These are phyloP conservation scores for Grigorovia transvaalensis DNA, from an alignment of 805 yeast species.

Conservation along the genomic window DNA sequence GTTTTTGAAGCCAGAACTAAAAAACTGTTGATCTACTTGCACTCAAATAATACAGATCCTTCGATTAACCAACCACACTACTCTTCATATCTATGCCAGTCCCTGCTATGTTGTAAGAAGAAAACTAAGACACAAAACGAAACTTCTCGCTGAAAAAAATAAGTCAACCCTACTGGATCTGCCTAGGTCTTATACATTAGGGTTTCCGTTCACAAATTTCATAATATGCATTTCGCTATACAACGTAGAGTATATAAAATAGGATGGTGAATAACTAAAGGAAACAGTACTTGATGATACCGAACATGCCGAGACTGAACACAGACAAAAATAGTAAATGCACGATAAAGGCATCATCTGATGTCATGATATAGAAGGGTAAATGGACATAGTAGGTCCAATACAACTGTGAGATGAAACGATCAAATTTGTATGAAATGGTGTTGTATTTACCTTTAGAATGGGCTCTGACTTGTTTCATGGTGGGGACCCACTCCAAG, in stretches of 20 bases:
- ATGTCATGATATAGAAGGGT: slow-evolving; percentile 36
- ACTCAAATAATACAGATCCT: no score
- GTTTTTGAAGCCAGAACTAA: no score
- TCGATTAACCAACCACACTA: no score
- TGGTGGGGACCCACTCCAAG: slow-evolving; percentile 7
- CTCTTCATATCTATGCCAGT: no score
- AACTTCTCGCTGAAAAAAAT: neutral
- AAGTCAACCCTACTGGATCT: no score
- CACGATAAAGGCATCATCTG: slow-evolving; percentile 32
- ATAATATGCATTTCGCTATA: neutral
- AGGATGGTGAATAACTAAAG: slow-evolving; percentile 4
- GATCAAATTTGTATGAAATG: slow-evolving; percentile 16
- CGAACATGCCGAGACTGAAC: slow-evolving; percentile 32
- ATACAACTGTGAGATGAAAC: slow-evolving; percentile 18
- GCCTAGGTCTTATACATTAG: neutral
- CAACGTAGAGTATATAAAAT: neutral
- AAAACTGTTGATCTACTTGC: no score
- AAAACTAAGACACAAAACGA: no score
- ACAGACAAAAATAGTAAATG: slow-evolving; percentile 31
- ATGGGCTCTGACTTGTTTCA: slow-evolving; percentile 8
- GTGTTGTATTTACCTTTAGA: slow-evolving; percentile 8
- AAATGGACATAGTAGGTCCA: slow-evolving; percentile 38
- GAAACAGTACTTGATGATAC: slow-evolving; percentile 26
- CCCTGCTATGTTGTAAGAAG: no score
- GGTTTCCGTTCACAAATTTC: neutral